Evolutionary conservation across 441 rosid species (phyloP).

Genomic region (Hypseocharis bilobata): DNA sequence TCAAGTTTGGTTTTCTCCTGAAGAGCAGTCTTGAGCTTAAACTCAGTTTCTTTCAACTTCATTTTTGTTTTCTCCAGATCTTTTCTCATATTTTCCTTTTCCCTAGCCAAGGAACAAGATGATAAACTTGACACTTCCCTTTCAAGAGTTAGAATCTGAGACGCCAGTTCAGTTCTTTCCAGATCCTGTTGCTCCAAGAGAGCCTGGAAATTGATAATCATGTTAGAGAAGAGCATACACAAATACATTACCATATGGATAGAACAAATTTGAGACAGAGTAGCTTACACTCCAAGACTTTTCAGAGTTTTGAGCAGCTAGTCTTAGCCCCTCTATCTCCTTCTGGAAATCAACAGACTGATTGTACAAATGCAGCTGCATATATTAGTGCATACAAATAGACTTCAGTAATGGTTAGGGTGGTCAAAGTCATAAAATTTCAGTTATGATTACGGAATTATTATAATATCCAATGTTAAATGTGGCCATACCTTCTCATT

Average conservation of each 20-base stretch:
- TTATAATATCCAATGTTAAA: neutral
- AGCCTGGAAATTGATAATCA: slow-evolving; percentile 34
- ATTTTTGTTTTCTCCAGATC: slow-evolving; percentile 70
- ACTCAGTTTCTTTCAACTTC: slow-evolving; percentile 78
- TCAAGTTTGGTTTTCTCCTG: slow-evolving; percentile 95
- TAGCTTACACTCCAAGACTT: slow-evolving; percentile 38
- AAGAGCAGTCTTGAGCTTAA: slow-evolving; percentile 64
- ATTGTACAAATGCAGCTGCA: slow-evolving; percentile 43
- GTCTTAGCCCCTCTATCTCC: slow-evolving; percentile 40
- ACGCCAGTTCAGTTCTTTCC: slow-evolving; percentile 44
- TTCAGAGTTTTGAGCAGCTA: slow-evolving; percentile 41
- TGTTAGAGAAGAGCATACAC: slow-evolving; percentile 19
- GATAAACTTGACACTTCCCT: slow-evolving; percentile 57
- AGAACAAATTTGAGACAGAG: neutral
- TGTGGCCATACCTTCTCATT: slow-evolving; percentile 49
- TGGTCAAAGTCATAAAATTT: neutral
- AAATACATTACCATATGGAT: slow-evolving; percentile 6
- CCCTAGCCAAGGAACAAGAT: slow-evolving; percentile 56
- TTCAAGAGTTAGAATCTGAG: slow-evolving; percentile 59
- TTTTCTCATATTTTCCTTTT: slow-evolving; percentile 68
- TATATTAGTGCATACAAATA: slow-evolving; percentile 4
- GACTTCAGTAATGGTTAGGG: neutral
- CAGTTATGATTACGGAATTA: neutral
- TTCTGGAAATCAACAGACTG: slow-evolving; percentile 43
- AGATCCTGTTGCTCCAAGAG: slow-evolving; percentile 44